Evolutionary conservation across 805 yeast genomes (phyloP), one percentile per base, ranked within the genome.

Genomic region (Teunomyces funiuensis): DNA sequence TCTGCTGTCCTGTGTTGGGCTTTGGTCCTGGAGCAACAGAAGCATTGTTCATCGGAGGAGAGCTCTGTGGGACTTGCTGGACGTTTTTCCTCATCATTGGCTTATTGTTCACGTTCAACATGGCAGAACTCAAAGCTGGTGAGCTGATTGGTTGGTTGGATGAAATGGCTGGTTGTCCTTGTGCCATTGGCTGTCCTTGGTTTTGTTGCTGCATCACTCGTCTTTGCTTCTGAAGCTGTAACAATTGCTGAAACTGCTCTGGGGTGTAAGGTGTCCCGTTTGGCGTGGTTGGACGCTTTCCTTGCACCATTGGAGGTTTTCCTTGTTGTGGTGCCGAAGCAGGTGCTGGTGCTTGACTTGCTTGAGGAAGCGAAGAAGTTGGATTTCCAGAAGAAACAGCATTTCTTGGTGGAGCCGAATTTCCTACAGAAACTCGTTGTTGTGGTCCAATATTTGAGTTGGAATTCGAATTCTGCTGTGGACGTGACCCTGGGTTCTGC

Each of bases 211-310:
- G 79, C 62, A 71, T 58, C 48, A 74, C 46, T 41, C 76, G 63
- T 37, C 79, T 62, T 45, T 76, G 80, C 43, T 74, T 73, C 52
- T 76, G 79, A 25, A 74, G 49, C 40, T 76, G 82, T 34, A 79
- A 58, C 34, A 80, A 53, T 46, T 77, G 80, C 51, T 80, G 85
- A 10, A 80, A 58, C 49, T 81, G 87, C 44, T 80, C 85, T 7
- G 74, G 73, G 0, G 83, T 77, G 42, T 77, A 76, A 7, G 80
- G 80, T 0, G 78, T 70, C 3, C 82, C 82, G 52, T 76, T 76
- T 7, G 83, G 76, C 1, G 75, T 67, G 0, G 77, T 67, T 4
- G 80, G 70, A 26, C 71, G 47, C 39, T 61, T 62, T 25, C 28
- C 37, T 10, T 20, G 28, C 4, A 23, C 31, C 25, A 27, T 18